Evolutionary conservation across 371 early-diverging fungal species (phyloP).

Genomic region (Rhizopus microsporus): DNA sequence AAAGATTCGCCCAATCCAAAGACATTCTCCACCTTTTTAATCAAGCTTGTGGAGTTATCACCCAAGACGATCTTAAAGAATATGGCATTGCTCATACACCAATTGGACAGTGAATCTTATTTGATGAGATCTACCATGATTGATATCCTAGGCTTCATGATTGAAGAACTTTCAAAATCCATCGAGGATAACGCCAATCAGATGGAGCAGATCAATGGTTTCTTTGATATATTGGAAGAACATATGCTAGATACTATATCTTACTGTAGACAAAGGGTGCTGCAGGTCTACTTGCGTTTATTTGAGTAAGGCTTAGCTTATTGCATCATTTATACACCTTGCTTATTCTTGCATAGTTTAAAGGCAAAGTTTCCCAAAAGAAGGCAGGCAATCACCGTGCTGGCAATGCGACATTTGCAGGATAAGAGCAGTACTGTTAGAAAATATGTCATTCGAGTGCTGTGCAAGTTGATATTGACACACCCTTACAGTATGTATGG

Average conservation of each 20-base stretch:
- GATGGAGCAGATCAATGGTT: constrained; percentile 63
- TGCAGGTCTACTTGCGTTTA: constrained; percentile 84
- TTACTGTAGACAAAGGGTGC: constrained; percentile 80
- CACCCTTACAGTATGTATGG: constrained; percentile 92
- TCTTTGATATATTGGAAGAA: constrained; percentile 89
- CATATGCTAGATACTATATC: constrained; percentile 85
- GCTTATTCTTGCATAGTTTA: constrained; percentile 20
- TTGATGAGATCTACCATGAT: constrained; percentile 82
- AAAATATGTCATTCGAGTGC: constrained; percentile 82
- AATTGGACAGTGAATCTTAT: constrained; percentile 90
- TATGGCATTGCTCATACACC: constrained; percentile 78
- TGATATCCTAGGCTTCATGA: constrained; percentile 84
- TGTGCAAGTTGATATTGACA: constrained; percentile 77
- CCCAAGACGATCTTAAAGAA: constrained; percentile 85
- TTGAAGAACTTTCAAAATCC: constrained; percentile 63
- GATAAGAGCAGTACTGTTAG: constrained; percentile 92
- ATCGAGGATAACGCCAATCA: constrained; percentile 64
- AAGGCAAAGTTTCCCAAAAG: constrained; percentile 80
- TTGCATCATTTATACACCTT: not conserved
- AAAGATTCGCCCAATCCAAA: constrained; percentile 82
- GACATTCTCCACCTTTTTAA: constrained; percentile 80
- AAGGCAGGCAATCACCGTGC: constrained; percentile 68
- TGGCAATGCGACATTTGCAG: constrained; percentile 77
- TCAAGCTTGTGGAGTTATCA: constrained; percentile 76
- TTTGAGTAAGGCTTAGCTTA: constrained; percentile 63